Evolutionary conservation across 2,329 filamentous ascomycete species (phyloP).

Genomic region (Xylariaceae sp.): DNA sequence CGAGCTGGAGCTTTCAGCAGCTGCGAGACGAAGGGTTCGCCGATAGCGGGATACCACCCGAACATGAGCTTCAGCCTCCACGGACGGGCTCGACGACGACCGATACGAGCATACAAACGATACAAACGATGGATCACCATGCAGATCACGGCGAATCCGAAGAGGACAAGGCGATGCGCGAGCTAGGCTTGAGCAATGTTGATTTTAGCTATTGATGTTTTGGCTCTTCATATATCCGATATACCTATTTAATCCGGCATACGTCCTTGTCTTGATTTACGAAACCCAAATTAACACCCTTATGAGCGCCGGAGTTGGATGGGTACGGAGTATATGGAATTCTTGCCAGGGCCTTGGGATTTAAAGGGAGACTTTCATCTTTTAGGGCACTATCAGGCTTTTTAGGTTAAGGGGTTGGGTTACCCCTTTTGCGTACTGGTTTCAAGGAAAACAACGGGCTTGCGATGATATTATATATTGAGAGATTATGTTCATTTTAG

Average conservation of each 20-base stretch:
- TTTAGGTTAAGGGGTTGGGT: neutral
- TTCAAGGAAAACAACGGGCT: neutral
- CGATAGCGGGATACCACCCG: conserved; percentile 48
- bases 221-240: conserved; percentile 13
- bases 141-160: conserved; percentile 33
- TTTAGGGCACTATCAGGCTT: neutral
- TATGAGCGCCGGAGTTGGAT: conserved; percentile 30
- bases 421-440: neutral
- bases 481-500: no score
- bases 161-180: conserved; percentile 49
- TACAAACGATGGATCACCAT: conserved; percentile 29
- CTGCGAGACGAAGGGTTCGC: conserved; percentile 57
- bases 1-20: conserved; percentile 65
- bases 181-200: conserved; percentile 48
- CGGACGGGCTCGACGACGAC: conserved; percentile 41
- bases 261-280: conserved; percentile 22
- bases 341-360: conserved; percentile 11
- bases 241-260: conserved; percentile 14
- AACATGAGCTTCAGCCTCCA: conserved; percentile 47
- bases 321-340: conserved; percentile 18
- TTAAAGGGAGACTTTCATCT: conserved; percentile 9
- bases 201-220: conserved; percentile 56
- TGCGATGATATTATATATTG: neutral
- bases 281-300: conserved; percentile 22
- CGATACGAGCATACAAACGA: conserved; percentile 30